A percentile compares a stretch with the other conserved stretches of the same genome.
phyloP scores from a whole-genome alignment of 371 early-diverging fungal genomes.

The Apophysomyces sp. region DNA sequence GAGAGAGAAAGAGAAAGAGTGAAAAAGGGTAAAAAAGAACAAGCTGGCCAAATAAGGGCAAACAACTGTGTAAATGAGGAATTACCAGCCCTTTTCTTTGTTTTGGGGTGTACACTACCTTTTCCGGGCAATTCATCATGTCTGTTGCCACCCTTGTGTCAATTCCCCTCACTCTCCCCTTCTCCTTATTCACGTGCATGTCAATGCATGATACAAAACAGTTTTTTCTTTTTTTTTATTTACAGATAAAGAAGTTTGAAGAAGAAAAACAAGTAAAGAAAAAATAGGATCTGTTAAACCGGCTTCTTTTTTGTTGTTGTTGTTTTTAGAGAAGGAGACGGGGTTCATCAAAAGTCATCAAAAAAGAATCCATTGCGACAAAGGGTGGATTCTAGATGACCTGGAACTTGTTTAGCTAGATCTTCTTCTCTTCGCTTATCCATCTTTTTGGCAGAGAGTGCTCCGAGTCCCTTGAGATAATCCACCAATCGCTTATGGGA shows the following conservation, averaged over 20 bases:
- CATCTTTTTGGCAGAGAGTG: constrained; percentile 39
- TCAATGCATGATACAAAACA: not conserved
- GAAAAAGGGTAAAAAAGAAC: constrained; percentile 2
- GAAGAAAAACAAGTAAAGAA: constrained; percentile 7
- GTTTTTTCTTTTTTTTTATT: not conserved
- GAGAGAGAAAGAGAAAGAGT: constrained; percentile 4
- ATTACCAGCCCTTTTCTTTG: too few species aligned
- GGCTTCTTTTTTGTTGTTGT: not conserved
- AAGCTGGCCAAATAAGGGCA: too few species aligned
- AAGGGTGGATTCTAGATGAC: constrained; percentile 37
- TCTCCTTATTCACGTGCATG: not conserved
- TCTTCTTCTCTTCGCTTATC: constrained; percentile 47
- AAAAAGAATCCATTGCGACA: constrained; percentile 39
- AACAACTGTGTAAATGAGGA: too few species aligned
- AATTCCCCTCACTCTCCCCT: not conserved
- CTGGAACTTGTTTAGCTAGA: constrained; percentile 21
- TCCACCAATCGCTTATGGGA: constrained; percentile 39
- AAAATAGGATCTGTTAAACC: not conserved
- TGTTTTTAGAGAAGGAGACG: not conserved
- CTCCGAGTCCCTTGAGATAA: constrained; percentile 46
- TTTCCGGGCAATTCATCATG: too few species aligned
- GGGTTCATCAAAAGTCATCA: constrained; percentile 6
- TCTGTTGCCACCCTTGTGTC: not conserved
- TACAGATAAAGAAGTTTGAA: not conserved
- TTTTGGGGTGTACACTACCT: too few species aligned